phyloP scores from a whole-genome alignment of 208 protist genomes.

The Leishmania lainsoni region DNA sequence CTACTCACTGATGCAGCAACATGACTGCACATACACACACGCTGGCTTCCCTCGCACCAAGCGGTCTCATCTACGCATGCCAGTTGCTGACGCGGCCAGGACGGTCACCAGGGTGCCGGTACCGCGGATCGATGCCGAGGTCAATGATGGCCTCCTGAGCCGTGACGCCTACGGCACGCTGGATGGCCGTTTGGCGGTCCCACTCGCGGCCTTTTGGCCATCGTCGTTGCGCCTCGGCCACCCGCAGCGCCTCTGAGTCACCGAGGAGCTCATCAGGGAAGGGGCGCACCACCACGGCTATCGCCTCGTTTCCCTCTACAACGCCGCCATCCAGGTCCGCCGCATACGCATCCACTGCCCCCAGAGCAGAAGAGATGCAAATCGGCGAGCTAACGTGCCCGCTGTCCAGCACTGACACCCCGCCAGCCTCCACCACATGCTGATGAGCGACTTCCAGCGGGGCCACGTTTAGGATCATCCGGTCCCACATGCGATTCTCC shows the following conservation, averaged over 20 bases:
- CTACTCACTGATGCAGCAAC: neutral
- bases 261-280: conserved; percentile 36
- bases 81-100: too few species aligned
- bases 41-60: neutral
- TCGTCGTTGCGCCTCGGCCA: conserved; percentile 22
- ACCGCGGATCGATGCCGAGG: conserved; percentile 63
- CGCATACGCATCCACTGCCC: neutral
- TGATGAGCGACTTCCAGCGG: conserved; percentile 19
- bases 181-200: conserved; percentile 81
- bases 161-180: conserved; percentile 47
- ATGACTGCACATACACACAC: neutral
- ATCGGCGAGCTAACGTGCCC: conserved; percentile 41
- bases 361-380: neutral
- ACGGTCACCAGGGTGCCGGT: conserved; percentile 70
- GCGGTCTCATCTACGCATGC: too few species aligned
- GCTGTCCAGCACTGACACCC: conserved; percentile 40
- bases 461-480: conserved; percentile 31
- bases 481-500: conserved; percentile 36
- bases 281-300: conserved; percentile 61
- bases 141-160: conserved; percentile 79
- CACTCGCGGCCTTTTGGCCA: conserved; percentile 71
- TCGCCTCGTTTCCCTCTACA: conserved; percentile 1
- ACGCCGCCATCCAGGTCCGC: neutral
- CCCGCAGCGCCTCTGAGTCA: conserved; percentile 9
- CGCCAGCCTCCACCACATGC: neutral